Conservation (phyloP, 202 grass and related monocot species). For the Cymbopogon flexuosus region DNA sequence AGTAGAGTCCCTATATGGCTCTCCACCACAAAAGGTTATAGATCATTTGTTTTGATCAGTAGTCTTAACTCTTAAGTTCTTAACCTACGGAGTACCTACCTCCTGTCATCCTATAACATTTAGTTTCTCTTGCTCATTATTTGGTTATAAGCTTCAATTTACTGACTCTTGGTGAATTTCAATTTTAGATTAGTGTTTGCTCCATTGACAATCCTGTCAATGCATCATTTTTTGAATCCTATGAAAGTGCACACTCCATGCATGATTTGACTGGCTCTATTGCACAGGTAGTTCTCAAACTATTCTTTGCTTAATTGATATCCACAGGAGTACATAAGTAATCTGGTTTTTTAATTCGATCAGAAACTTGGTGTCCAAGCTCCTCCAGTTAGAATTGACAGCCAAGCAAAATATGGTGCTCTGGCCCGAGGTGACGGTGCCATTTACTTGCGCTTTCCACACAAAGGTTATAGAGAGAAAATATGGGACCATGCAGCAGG, state of each 20-base stretch:
- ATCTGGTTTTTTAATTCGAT: conserved; percentile 27
- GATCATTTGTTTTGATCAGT: background rate
- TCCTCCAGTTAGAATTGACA: conserved; percentile 93
- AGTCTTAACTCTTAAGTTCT: background rate
- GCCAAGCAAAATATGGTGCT: conserved; percentile 97
- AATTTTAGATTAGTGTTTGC: conserved; percentile 68
- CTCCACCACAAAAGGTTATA: conserved; percentile 66
- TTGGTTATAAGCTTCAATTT: background rate
- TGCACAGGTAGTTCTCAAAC: conserved; percentile 51
- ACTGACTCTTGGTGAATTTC: background rate
- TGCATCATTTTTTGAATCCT: conserved; percentile 94
- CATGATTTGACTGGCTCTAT: conserved; percentile 76
- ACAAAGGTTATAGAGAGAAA: conserved; percentile 90
- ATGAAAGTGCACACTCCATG: conserved; percentile 84
- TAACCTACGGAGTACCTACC: background rate
- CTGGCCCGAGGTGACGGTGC: conserved; percentile 83
- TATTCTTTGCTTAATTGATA: background rate
- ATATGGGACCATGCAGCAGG: conserved; percentile 99
- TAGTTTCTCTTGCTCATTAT: background rate
- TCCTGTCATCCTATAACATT: background rate
- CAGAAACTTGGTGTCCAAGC: conserved; percentile 94
- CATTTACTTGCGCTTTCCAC: conserved; percentile 89
- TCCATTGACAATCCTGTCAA: conserved; percentile 54
- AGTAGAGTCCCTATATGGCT: conserved; percentile 58
- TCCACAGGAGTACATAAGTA: conserved; percentile 2